Base-by-base conservation (phyloP, 2,329 filamentous ascomycete genomes). In the Leptosphaerulina australis region DNA sequence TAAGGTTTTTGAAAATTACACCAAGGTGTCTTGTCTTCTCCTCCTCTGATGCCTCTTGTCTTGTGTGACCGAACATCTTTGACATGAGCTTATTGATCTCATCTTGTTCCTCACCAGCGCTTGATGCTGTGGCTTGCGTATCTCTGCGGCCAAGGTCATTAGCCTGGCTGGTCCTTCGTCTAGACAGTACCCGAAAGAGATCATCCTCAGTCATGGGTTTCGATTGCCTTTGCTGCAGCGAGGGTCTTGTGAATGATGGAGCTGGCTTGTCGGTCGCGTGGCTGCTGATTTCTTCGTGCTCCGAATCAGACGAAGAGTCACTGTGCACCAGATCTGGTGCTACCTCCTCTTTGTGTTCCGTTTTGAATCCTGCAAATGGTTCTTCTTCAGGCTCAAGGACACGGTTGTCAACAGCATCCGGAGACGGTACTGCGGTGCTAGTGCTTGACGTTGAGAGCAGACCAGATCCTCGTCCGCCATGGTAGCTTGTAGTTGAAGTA, bases 21-120 rank as follows among this genome's bases (percentile, higher is more conserved):
- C 86, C 87, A 3, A 88, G 78, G 64, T 90, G 87, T 17, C 86
- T 76, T 0, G 85, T 87, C 65, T 88, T 83, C 59, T 88, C 86
- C 54, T 88, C 86, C 53, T 88, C 83, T 0, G 84, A 87, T n/a
- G 82, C 76, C 34, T 81, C 79, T 58, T 87, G 85, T 5, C 87
- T 79, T 15, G 81, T 81, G 25, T 78, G 74, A 5, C 87, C 87
- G 61, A 90, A 90, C 80, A 90, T 88, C 3, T 83, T 82, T 0
- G 85, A 88, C 76, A 90, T 84, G 29, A 89, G 72, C 9, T 77
- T 75, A 40, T 85, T 78, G 24, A 87, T 81, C 60, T 85, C 82
- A n/a, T 76, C 76, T 36, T 75, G 74, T 35, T 79, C 79, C 4
- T 76, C 71, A 34, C 68, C 59, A 12, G 59, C 43, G 17, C 54